Evolutionary conservation across 306 rosid species (phyloP), one percentile per base, ranked within the genome.

Genomic region (Medicago ruthenica): DNA sequence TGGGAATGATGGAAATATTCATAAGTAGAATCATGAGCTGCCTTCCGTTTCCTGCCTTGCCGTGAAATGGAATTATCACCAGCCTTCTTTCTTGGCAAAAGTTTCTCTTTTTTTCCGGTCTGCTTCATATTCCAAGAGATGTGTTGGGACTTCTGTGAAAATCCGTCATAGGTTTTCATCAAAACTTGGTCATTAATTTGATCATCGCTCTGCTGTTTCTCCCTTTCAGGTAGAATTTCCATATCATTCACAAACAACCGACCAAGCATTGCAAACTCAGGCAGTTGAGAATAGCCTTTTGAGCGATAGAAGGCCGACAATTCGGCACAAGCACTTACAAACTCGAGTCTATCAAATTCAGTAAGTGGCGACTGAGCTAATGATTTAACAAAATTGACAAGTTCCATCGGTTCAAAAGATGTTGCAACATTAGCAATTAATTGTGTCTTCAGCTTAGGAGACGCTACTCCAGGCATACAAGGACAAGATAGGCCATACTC

Each of bases 401-500:
- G 95, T 48, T 86, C 82, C 55, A 7, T 24, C 17, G 97, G 89
- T 65, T 88, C 87, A 54, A 94, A 92, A 76, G 95, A 85, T 18
- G 64, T 37, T 1, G 84, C 81, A 72, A 88, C 83, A 80, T 91
- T 91, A 66, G 50, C 31, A 50, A 85, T 77, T 12, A 80, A 79
- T 73, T 90, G 90, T 17, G 80, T 82, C 71, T 86, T 83, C 74
- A 90, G 76, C 62, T 73, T 69, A 20, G 75, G 80, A 83, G 78
- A 78, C 39, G 76, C 80, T 81, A 87, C 89, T 71, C 74, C 74
- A 7, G 90, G 82, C 12, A 85, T 45, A 85, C 98, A 94, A 48
- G 90, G 76, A 71, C 98, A 94, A 48, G 88, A 82, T 71, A 94
- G 75, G 65, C 96, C 88, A 72, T 82, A 85, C 87, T 90, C 90